Conservation (phyloP, 306 rosid genomes). For the Canavalia gladiata region DNA sequence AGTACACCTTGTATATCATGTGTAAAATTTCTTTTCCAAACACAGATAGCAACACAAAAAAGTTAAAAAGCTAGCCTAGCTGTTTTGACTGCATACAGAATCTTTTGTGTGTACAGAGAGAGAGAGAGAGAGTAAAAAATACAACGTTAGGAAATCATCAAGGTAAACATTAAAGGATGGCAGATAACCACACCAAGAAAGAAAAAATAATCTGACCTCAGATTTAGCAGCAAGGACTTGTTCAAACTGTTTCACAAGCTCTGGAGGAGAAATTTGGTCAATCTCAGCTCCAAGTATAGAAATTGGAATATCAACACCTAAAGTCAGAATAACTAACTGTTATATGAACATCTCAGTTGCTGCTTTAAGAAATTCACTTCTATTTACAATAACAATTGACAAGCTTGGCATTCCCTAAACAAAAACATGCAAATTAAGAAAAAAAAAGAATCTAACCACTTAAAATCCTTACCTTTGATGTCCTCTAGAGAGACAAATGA, state of each 20-base stretch:
- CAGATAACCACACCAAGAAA: not conserved
- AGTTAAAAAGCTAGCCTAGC: slow-evolving; percentile 9
- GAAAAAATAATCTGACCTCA: slow-evolving; percentile 56
- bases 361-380: slow-evolving; percentile 27
- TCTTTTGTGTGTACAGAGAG: not conserved
- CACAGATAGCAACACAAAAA: not conserved
- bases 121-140: not conserved
- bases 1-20: not conserved
- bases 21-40: not conserved
- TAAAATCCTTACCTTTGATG: slow-evolving; percentile 64
- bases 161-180: slow-evolving; percentile 10
- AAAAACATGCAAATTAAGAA: slow-evolving; percentile 11
- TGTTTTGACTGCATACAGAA: slow-evolving; percentile 7
- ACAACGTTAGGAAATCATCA: not conserved
- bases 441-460: slow-evolving; percentile 1
- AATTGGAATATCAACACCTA: slow-evolving; percentile 71
- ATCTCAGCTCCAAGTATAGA: slow-evolving; percentile 74
- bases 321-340: slow-evolving; percentile 3
- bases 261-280: slow-evolving; percentile 63
- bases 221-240: slow-evolving; percentile 59
- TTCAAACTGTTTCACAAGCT: slow-evolving; percentile 70
- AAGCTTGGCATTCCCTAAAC: not conserved
- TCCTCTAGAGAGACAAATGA: slow-evolving; percentile 72
- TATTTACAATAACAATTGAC: too few species aligned
- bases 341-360: not conserved